phyloP scores from a whole-genome alignment of 352 stramenopile species.

The Phytophthora palmivora region DNA sequence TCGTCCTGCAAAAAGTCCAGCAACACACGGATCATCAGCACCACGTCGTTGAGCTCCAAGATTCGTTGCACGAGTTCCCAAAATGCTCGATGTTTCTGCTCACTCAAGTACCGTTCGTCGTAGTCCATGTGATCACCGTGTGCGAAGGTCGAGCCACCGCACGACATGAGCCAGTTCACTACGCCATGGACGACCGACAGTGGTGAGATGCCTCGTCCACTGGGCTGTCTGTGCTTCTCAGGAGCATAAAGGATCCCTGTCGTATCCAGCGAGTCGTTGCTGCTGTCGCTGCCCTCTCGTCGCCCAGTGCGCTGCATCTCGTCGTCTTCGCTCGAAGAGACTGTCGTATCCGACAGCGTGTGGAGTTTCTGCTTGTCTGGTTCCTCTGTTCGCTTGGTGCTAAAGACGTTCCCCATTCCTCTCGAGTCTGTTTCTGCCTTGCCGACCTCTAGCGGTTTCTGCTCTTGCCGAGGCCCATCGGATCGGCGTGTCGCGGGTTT shows the following conservation, averaged over 20 bases:
- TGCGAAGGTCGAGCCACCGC: slow-evolving; percentile 1
- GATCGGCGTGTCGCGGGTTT: slow-evolving; percentile 34
- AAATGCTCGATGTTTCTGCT: slow-evolving; percentile 79
- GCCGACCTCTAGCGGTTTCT: slow-evolving; percentile 11
- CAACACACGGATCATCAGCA: slow-evolving; percentile 76
- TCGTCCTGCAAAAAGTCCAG: slow-evolving; percentile 72
- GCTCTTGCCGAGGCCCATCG: slow-evolving; percentile 10
- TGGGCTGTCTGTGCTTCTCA: slow-evolving; percentile 1
- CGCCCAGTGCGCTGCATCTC: slow-evolving; percentile 18
- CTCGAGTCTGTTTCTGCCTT: slow-evolving; percentile 1
- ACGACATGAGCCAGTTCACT: slow-evolving; percentile 29
- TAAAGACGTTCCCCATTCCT: slow-evolving; percentile 36
- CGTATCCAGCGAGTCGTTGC: slow-evolving; percentile 4
- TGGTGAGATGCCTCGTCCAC: neutral
- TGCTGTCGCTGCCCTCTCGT: slow-evolving; percentile 10
- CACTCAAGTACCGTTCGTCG: slow-evolving; percentile 50
- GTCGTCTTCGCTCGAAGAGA: slow-evolving; percentile 51
- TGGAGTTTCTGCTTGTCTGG: slow-evolving; percentile 44
- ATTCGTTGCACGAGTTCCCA: slow-evolving; percentile 81
- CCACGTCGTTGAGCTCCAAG: slow-evolving; percentile 72
- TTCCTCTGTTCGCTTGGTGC: slow-evolving; percentile 14
- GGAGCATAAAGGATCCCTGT: slow-evolving; percentile 7
- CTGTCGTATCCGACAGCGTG: slow-evolving; percentile 64
- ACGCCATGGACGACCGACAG: slow-evolving; percentile 16
- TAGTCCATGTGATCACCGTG: slow-evolving; percentile 13